phyloP scores from a whole-genome alignment of 176 grass and related monocot genomes.

The Avena sativa region DNA sequence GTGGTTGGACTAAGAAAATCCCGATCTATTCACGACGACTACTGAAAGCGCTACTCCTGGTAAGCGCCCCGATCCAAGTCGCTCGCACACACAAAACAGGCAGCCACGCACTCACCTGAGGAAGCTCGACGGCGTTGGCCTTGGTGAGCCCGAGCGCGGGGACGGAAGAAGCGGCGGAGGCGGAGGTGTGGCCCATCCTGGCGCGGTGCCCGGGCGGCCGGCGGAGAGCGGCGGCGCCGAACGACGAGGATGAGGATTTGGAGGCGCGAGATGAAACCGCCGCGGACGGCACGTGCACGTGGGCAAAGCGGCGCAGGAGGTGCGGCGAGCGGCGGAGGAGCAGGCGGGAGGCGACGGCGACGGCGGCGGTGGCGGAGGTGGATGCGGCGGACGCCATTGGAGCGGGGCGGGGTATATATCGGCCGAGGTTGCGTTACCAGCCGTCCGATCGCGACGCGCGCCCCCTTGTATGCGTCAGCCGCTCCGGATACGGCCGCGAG shows the following conservation, averaged over 20 bases:
- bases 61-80: neutral
- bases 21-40: neutral
- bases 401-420: conserved; percentile 53
- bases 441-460: conserved; percentile 43
- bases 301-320: conserved; percentile 35
- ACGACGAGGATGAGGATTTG: neutral
- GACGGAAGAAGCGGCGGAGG: conserved; percentile 20
- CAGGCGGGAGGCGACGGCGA: conserved; percentile 43
- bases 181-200: conserved; percentile 76
- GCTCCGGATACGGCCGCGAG: conserved; percentile 6
- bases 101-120: conserved; percentile 63
- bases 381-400: conserved; percentile 58
- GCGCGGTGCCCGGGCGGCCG: conserved; percentile 47
- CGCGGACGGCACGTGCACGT: conserved; percentile 16
- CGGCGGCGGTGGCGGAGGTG: conserved; percentile 49
- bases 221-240: conserved; percentile 5
- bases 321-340: conserved; percentile 39
- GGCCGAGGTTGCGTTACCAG: conserved; percentile 40
- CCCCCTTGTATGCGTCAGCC: conserved; percentile 52
- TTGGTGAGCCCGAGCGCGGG: conserved; percentile 85
- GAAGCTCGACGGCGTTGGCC: conserved; percentile 67
- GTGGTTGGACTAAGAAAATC: neutral
- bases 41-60: conserved; percentile 3
- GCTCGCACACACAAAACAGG: neutral
- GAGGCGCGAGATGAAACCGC: neutral